These are phyloP conservation scores for Platanus orientalis DNA, from an alignment of 164 flowering plant genomes.

Conservation along the genomic window DNA sequence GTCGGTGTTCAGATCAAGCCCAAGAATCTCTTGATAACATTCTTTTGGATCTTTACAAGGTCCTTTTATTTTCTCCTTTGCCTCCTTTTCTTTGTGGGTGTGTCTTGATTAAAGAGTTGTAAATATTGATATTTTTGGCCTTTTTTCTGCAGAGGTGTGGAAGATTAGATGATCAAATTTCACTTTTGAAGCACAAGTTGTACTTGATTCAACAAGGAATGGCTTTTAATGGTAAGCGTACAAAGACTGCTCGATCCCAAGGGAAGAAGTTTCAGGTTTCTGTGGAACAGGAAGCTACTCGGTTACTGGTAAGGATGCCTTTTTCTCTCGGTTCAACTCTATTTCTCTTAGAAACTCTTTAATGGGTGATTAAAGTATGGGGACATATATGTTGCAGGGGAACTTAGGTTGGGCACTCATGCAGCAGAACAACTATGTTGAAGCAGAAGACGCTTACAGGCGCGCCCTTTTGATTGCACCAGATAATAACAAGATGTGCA, in stretches of 20 bases:
- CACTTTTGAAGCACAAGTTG: slow-evolving; percentile 76
- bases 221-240: slow-evolving; percentile 98
- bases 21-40: slow-evolving; percentile 97
- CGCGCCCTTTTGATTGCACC: slow-evolving; percentile 75
- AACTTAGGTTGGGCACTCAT: slow-evolving; percentile 98
- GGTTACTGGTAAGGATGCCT: slow-evolving; percentile 59
- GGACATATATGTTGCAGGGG: slow-evolving; percentile 47
- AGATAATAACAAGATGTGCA: slow-evolving; percentile 98
- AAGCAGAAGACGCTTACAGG: slow-evolving; percentile 86
- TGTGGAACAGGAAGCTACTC: slow-evolving; percentile 92
- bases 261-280: slow-evolving; percentile 98
- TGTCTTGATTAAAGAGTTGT: not conserved
- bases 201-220: slow-evolving; percentile 84
- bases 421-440: slow-evolving; percentile 87
- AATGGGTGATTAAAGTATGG: not conserved
- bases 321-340: not conserved
- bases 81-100: not conserved
- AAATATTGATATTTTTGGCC: not conserved
- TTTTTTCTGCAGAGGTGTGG: slow-evolving; percentile 75
- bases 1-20: slow-evolving; percentile 86
- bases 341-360: not conserved
- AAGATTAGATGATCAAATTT: slow-evolving; percentile 88
- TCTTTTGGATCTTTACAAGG: slow-evolving; percentile 94
- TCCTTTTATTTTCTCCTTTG: slow-evolving; percentile 9
- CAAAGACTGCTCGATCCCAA: slow-evolving; percentile 95